phyloP scores from a whole-genome alignment of 176 grass and related monocot genomes.

The Musa acuminata region DNA sequence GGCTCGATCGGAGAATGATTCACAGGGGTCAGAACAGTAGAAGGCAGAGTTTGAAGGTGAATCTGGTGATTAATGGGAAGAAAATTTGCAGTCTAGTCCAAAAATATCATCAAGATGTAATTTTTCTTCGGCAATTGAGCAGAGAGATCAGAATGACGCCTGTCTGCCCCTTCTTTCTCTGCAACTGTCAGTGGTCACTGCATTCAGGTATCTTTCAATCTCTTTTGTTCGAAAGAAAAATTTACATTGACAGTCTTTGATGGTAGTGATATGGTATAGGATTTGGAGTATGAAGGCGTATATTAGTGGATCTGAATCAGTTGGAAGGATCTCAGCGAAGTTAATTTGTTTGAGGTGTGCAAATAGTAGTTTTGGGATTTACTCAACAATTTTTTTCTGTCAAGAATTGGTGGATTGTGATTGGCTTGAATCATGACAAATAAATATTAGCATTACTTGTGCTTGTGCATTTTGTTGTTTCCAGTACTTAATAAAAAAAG shows the following conservation, averaged over 20 bases:
- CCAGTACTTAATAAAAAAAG: not conserved
- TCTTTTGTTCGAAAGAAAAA: slow-evolving; percentile 16
- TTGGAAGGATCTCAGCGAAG: slow-evolving; percentile 23
- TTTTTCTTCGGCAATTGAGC: slow-evolving; percentile 4
- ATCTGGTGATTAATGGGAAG: slow-evolving; percentile 7
- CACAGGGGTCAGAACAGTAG: slow-evolving; percentile 52
- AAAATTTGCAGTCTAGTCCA: slow-evolving; percentile 28
- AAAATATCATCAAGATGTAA: slow-evolving; percentile 6
- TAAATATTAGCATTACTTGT: not conserved
- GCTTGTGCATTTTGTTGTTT: not conserved
- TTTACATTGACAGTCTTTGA: not conserved
- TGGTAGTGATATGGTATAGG: not conserved
- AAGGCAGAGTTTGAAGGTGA: not conserved
- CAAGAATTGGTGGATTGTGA: slow-evolving; percentile 32
- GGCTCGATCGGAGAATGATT: slow-evolving; percentile 45
- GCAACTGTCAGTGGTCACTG: not conserved
- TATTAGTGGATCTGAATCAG: slow-evolving; percentile 27
- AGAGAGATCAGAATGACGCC: not conserved
- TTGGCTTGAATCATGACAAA: slow-evolving; percentile 21
- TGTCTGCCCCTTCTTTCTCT: not conserved
- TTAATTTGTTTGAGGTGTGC: slow-evolving; percentile 63
- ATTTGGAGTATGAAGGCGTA: slow-evolving; percentile 27
- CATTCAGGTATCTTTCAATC: slow-evolving; percentile 1
- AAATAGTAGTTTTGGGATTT: slow-evolving; percentile 30
- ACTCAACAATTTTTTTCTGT: slow-evolving; percentile 33